Evolutionary conservation across 73 alveolate species (phyloP).

Genomic region (Paraurostyla sp.): DNA sequence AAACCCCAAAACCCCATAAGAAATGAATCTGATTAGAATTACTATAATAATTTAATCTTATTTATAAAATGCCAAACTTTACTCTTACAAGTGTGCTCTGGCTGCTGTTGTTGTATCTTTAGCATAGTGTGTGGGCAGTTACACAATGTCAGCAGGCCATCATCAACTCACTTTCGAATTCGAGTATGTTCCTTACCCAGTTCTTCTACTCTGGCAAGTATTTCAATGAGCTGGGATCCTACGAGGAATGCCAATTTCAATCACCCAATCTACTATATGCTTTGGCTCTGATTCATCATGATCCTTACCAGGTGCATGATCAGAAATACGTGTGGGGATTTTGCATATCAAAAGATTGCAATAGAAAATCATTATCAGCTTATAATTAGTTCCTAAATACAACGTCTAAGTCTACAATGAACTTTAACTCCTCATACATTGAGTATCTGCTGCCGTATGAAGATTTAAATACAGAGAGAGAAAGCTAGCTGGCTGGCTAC

Average conservation of each 20-base stretch:
- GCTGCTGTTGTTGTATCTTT: too few relatives aligned
- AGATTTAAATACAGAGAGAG: not conserved
- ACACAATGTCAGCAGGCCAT: not conserved
- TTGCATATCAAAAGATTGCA: not conserved
- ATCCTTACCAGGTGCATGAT: not conserved
- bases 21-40: too few relatives aligned
- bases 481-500: not conserved
- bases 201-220: constrained; percentile 31
- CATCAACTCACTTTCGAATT: not conserved
- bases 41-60: too few relatives aligned
- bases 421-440: not conserved
- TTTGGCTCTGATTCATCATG: not conserved
- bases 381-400: constrained; percentile 20
- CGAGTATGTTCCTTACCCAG: not conserved
- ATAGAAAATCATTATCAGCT: not conserved
- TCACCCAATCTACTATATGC: not conserved
- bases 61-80: too few relatives aligned
- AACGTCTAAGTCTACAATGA: not conserved
- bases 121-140: too few relatives aligned
- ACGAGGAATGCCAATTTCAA: not conserved
- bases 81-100: too few relatives aligned
- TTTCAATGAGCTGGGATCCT: constrained; percentile 39
- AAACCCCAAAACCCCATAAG: too few relatives aligned
- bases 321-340: not conserved
- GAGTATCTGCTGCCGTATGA: not conserved